These are phyloP conservation scores for Cucumis melo DNA, from an alignment of 306 rosid genomes.

Conservation along the genomic window DNA sequence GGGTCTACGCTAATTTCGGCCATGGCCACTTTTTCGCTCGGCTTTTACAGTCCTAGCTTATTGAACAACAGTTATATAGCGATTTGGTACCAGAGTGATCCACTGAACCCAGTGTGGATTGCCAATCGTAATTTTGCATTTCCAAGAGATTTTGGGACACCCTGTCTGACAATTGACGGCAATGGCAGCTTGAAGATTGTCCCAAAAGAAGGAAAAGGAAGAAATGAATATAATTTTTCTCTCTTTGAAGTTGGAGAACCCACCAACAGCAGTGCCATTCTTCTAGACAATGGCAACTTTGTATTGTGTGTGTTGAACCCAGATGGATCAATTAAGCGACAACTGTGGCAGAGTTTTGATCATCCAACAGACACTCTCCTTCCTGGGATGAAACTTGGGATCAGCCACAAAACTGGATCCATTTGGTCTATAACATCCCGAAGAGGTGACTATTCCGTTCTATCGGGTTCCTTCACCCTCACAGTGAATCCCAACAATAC, in stretches of 20 bases:
- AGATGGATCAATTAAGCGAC: slow-evolving; percentile 5
- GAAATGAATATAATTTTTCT: neutral
- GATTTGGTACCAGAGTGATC: neutral
- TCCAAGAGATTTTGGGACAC: neutral
- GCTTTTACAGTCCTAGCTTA: slow-evolving; percentile 7
- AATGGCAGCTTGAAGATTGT: slow-evolving; percentile 16
- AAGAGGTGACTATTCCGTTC: neutral
- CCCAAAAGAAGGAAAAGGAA: neutral
- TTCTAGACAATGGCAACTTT: slow-evolving; percentile 11
- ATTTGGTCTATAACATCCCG: slow-evolving; percentile 11
- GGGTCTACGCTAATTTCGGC: slow-evolving; percentile 9
- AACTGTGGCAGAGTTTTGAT: slow-evolving; percentile 22
- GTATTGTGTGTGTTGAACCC: slow-evolving; percentile 5
- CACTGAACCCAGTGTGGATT: slow-evolving; percentile 7
- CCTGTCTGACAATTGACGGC: slow-evolving; percentile 10
- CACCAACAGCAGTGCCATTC: slow-evolving; percentile 11
- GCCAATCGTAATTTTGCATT: slow-evolving; percentile 17
- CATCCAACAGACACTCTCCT: slow-evolving; percentile 17
- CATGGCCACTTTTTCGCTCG: slow-evolving; percentile 6
- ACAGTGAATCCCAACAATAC: slow-evolving; percentile 9
- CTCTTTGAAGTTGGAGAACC: slow-evolving; percentile 5
- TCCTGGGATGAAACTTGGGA: slow-evolving; percentile 18
- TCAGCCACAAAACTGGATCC: slow-evolving; percentile 11
- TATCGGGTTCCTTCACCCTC: slow-evolving; percentile 13
- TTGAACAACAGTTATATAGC: slow-evolving; percentile 6